Base-by-base conservation (phyloP, 371 early-diverging fungal species). In the Cokeromyces recurvatus region DNA sequence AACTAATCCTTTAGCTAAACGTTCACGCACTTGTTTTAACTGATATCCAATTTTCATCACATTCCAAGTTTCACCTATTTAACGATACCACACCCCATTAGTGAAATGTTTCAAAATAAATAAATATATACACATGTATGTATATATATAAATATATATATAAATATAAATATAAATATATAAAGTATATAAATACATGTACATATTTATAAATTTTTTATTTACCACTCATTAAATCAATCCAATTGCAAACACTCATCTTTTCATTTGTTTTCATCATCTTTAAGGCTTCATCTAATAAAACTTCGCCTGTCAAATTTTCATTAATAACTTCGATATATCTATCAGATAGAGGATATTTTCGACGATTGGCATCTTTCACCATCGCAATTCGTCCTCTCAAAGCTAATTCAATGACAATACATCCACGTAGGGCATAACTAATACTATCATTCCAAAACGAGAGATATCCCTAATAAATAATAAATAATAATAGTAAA, bases 391-490 rank as follows among this genome's bases (percentile, higher is more conserved):
- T 90, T 27, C 96, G 81, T 49, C 86, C 82, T 32, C 97, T 79
- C 39, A 97, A 80, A 6, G 95, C 94, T 34, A 97, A 80, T 64
- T 97, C 97, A 78, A 94, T 90, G 25, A 97, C 74, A 57, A 97
- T 96, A 66, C 90, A 88, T 8, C 96, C 97, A 59, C 97, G 84
- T 23, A 96, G 64, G 11, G 92, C 94, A 70, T 96, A 97, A 34
- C 93, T 92, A 43, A 97, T 91, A 66, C 91, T 94, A 68, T 97
- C 97, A 74, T 97, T 97, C 97, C 97, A 96, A 66, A 97, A 96
- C 27, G 94, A 94, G 37, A 95, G 82, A 55, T 94, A 92, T 8
- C 97, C 92, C 89, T 91, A 60, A 42, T 34, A 38, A 32, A 38
- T 21, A 46, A 11, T 31, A 22, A 14, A 32, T 16, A 47, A 23